A percentile compares a stretch with the other conserved stretches of the same genome.
phyloP scores from a whole-genome alignment of 2,329 filamentous ascomycete species.

The Dothideomycetidae sp. region DNA sequence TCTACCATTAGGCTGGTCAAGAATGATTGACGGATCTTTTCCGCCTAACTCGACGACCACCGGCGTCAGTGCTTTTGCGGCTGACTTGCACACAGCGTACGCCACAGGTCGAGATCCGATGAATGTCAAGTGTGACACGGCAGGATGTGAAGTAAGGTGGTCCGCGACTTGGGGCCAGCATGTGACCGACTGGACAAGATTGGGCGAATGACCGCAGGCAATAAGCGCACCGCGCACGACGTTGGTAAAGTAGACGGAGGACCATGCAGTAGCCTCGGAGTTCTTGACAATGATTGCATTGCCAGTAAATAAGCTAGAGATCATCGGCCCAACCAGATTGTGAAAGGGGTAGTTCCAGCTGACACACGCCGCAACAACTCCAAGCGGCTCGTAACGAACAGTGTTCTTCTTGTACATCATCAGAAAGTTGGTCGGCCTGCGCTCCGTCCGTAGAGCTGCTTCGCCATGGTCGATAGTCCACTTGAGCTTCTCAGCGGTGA shows the following conservation, averaged over 20 bases:
- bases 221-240: conserved; percentile 66
- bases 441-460: conserved; percentile 55
- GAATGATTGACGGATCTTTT: conserved; percentile 81
- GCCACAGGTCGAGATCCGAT: conserved; percentile 83
- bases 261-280: conserved; percentile 94
- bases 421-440: conserved; percentile 72
- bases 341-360: conserved; percentile 84
- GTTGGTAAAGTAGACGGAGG: conserved; percentile 62
- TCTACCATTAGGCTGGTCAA: conserved; percentile 53
- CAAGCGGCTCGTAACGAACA: conserved; percentile 80
- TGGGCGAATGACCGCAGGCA: conserved; percentile 67
- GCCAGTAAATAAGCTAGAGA: conserved; percentile 79
- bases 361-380: conserved; percentile 81
- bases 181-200: conserved; percentile 69
- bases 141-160: conserved; percentile 70
- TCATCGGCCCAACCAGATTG: conserved; percentile 82
- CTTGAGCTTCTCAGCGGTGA: conserved; percentile 82
- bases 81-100: conserved; percentile 73
- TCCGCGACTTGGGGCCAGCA: conserved; percentile 79
- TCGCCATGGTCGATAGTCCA: conserved; percentile 93
- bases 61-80: conserved; percentile 73
- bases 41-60: conserved; percentile 85
- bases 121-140: conserved; percentile 82
- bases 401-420: conserved; percentile 93
- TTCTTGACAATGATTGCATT: conserved; percentile 89